Evolutionary conservation across 805 yeast species (phyloP), one percentile per base, ranked within the genome.

Genomic region (Candida takata): DNA sequence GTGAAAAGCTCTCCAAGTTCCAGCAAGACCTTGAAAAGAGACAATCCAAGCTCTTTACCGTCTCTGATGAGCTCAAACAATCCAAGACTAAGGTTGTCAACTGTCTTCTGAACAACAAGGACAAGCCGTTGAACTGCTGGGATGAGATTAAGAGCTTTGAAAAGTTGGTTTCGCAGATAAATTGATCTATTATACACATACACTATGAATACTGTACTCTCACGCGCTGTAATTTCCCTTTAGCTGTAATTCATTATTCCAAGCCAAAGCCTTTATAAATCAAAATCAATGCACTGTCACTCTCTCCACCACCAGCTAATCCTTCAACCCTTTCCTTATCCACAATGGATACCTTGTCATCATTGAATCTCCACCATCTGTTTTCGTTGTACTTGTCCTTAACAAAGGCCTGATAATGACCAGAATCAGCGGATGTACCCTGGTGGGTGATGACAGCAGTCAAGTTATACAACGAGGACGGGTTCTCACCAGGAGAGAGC

Each of bases 251-350:
- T 9, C 10, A 14, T 36, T 40, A 52, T 31, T 61, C 70, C 46
- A 81, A 63, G 14, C 90, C 95, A 45, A 81, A 74, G 6, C 86
- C 94, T 55, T 80, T 81, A 66, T 92, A 92, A 37, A 92, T 63
- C 47, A 90, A 69, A 37, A 92, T 79, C 58, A 92, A 72, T 3
- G 98, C 99, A 52, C 92, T 79, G 60, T 92, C 99, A 49, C 95
- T 77, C 64, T 94, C 98, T 39, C 97, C 97, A 38, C 99, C 99
- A 29, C 98, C 99, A 5, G 97, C 84, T 47, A 92, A 69, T 38
- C 72, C 60, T 58, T 87, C 95, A 42, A 92, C 77, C 54, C 76
- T 85, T 34, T 87, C 92, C 53, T 77, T 82, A 43, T 70, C 76
- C n/a, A 88, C 87, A 28, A 69, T 64, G 7, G 75, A 65, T 13